Conservation (phyloP, 306 rosid species). For the cucumber (Cucumis sativus) region Cucumber_9930_V3 NC_026656.2:18049001-18049500, state of each 20-base stretch:
- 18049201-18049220: slow-evolving; percentile 37
- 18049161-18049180: slow-evolving; percentile 47
- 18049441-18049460: slow-evolving; percentile 35
- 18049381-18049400: slow-evolving; percentile 53
- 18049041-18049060: slow-evolving; percentile 29
- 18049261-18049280: slow-evolving; percentile 44
- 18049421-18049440: slow-evolving; percentile 28
- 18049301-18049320: slow-evolving; percentile 44
- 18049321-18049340: slow-evolving; percentile 45
- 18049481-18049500: slow-evolving; percentile 27
- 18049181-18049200: slow-evolving; percentile 43
- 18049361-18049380: slow-evolving; percentile 37
- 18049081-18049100: slow-evolving; percentile 70
- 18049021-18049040: slow-evolving; percentile 56
- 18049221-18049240: slow-evolving; percentile 46
- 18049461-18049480: slow-evolving; percentile 51
- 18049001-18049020: slow-evolving; percentile 52
- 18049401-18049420: slow-evolving; percentile 38
- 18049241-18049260: slow-evolving; percentile 56
- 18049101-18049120: slow-evolving; percentile 44
- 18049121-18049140: slow-evolving; percentile 46
- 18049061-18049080: slow-evolving; percentile 45
- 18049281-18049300: slow-evolving; percentile 55
- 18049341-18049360: slow-evolving; percentile 40
- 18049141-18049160: slow-evolving; percentile 24